Evolutionary conservation across 2,329 filamentous ascomycete genomes (phyloP).

Genomic region (Ceratocystis colombiana): DNA sequence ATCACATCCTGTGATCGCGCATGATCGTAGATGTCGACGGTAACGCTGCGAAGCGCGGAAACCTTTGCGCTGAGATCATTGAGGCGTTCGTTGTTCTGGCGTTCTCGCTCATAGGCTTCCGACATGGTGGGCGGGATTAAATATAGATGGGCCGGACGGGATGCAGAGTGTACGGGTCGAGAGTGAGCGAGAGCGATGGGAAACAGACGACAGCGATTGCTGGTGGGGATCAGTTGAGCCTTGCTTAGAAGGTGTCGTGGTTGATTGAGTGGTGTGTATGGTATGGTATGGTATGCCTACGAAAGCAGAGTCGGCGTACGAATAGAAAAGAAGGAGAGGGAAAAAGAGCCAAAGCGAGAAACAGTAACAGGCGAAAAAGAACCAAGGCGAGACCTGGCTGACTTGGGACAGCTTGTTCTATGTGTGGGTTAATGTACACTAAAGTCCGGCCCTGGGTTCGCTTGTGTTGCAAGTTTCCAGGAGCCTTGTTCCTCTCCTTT

Average conservation of each 20-base stretch:
- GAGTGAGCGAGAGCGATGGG: not conserved
- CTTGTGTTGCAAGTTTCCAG: constrained; percentile 12
- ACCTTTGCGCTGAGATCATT: constrained; percentile 87
- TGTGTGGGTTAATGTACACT: not conserved
- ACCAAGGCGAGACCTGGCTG: not conserved
- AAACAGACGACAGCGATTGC: not conserved
- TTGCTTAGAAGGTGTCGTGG: too few relatives aligned
- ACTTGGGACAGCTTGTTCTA: constrained; percentile 8
- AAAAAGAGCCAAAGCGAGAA: not conserved
- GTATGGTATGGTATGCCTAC: too few relatives aligned
- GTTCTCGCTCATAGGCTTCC: constrained; percentile 67
- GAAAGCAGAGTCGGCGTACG: too few relatives aligned
- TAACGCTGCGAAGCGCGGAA: constrained; percentile 81
- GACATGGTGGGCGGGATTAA: constrained; percentile 44
- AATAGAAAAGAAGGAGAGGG: not conserved
- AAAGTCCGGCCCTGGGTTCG: not conserved
- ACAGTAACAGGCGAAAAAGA: not conserved
- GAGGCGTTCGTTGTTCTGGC: constrained; percentile 90
- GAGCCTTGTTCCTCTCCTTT: constrained; percentile 8
- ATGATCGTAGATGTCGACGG: constrained; percentile 95
- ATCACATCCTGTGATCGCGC: constrained; percentile 80
- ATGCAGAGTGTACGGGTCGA: not conserved
- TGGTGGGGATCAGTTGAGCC: too few relatives aligned
- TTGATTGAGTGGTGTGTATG: not conserved
- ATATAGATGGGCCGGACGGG: not conserved